These are phyloP conservation scores for Hyphodiscus hymeniophilus DNA, from an alignment of 495 filamentous ascomycete species.

Conservation along the genomic window DNA sequence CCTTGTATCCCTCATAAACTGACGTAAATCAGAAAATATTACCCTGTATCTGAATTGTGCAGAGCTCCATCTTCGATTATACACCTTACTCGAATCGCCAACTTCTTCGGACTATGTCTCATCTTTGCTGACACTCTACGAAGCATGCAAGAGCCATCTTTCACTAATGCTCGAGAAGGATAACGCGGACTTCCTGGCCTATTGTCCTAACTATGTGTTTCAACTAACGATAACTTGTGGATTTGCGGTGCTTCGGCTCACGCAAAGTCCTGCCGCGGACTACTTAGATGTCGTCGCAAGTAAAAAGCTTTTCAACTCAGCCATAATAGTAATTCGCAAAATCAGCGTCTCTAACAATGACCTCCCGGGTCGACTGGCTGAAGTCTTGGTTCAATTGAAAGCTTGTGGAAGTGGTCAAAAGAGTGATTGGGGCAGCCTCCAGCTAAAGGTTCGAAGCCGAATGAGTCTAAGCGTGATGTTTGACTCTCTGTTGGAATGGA, in stretches of 20 bases:
- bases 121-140: slow-evolving; percentile 65
- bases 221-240: slow-evolving; percentile 82
- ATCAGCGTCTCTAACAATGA: slow-evolving; percentile 75
- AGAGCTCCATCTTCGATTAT: slow-evolving; percentile 38
- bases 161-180: slow-evolving; percentile 53
- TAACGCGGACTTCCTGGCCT: slow-evolving; percentile 45
- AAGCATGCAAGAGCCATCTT: slow-evolving; percentile 63
- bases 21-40: slow-evolving; percentile 65
- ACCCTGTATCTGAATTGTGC: slow-evolving; percentile 47
- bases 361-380: slow-evolving; percentile 68
- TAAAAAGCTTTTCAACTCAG: slow-evolving; percentile 59
- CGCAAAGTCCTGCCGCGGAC: slow-evolving; percentile 25
- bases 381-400: slow-evolving; percentile 60
- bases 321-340: slow-evolving; percentile 61
- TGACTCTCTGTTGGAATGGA: slow-evolving; percentile 85
- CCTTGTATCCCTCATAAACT: slow-evolving; percentile 61
- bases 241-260: slow-evolving; percentile 70
- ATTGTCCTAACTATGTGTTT: slow-evolving; percentile 73
- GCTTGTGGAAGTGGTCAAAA: slow-evolving; percentile 61
- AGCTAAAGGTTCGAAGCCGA: slow-evolving; percentile 73
- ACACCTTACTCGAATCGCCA: slow-evolving; percentile 75
- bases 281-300: slow-evolving; percentile 65
- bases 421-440: slow-evolving; percentile 38
- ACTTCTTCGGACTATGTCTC: slow-evolving; percentile 58
- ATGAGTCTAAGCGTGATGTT: slow-evolving; percentile 86